Evolutionary conservation across 2,329 filamentous ascomycete genomes (phyloP).

Genomic region (Phaeosphaeriaceae sp.): DNA sequence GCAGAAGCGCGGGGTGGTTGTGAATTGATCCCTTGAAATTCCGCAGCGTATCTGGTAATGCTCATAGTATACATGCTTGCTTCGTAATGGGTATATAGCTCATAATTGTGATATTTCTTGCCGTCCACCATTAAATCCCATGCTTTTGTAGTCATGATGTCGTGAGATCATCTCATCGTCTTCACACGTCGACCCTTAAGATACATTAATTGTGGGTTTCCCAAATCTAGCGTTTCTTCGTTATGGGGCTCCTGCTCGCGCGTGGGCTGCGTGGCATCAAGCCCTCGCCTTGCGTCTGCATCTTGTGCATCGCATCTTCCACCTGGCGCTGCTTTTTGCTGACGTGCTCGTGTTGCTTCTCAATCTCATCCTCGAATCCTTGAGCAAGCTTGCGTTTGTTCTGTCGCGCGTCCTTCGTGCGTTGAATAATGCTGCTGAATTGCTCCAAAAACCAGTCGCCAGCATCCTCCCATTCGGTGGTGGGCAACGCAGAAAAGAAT

Average conservation of each 20-base stretch:
- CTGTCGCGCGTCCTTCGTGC: conserved; percentile 60
- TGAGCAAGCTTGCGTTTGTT: conserved; percentile 61
- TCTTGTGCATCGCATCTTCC: conserved; percentile 57
- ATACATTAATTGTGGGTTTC: not conserved
- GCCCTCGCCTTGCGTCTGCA: conserved; percentile 62
- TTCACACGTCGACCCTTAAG: no score
- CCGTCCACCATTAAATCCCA: not conserved
- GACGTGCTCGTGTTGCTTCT: conserved; percentile 59
- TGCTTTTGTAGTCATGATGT: not conserved
- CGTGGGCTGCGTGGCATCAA: conserved; percentile 57
- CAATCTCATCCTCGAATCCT: conserved; percentile 63
- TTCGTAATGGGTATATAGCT: conserved; percentile 2
- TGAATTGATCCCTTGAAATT: not conserved
- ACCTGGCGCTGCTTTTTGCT: conserved; percentile 58
- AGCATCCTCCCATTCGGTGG: conserved; percentile 67
- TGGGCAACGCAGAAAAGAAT: conserved; percentile 61
- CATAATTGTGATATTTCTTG: not conserved
- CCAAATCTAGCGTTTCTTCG: conserved; percentile 10
- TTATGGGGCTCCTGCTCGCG: conserved; percentile 25
- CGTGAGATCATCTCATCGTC: not conserved
- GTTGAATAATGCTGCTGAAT: conserved; percentile 59
- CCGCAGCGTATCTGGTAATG: not conserved
- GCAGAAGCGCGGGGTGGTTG: not conserved
- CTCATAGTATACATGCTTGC: not conserved
- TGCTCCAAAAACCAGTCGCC: conserved; percentile 66